Conservation (phyloP, 352 stramenopile species). For the Pythium sukuiense region DNA sequence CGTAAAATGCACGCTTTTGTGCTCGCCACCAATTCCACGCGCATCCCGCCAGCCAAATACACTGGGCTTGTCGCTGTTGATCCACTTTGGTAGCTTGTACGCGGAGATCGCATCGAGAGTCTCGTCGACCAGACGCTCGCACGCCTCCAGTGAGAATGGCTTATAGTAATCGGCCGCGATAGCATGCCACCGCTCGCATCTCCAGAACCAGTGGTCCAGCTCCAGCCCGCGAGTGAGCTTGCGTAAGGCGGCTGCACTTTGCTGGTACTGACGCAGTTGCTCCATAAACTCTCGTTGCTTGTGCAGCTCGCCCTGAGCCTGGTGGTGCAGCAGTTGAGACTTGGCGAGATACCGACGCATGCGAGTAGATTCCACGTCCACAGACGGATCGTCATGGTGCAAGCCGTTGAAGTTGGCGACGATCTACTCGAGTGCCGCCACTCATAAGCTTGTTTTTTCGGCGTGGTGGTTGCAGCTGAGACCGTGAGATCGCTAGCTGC, state of each 20-base stretch:
- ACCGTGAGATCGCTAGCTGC: background rate
- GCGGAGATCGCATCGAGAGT: background rate
- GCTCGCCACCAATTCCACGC: background rate
- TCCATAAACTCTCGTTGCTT: background rate
- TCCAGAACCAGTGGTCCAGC: slow-evolving; percentile 13
- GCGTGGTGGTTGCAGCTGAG: background rate
- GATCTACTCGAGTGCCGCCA: background rate
- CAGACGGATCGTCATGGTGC: background rate
- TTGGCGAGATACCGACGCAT: background rate
- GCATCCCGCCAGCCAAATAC: background rate
- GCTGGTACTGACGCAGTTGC: background rate
- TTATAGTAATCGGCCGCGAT: slow-evolving; percentile 6
- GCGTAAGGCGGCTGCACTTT: background rate
- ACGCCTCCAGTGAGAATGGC: background rate
- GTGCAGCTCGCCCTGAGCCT: background rate
- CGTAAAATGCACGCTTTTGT: background rate
- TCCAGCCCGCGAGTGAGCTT: slow-evolving; percentile 7
- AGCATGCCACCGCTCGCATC: slow-evolving; percentile 13
- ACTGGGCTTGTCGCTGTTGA: background rate
- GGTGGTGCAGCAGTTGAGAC: background rate
- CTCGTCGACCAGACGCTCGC: background rate
- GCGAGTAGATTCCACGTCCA: background rate
- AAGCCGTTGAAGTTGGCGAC: background rate
- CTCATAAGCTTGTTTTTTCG: background rate
- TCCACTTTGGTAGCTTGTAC: background rate